phyloP scores from a whole-genome alignment of 1,139 yeast genomes.

The Wickerhamiella infanticola region DNA sequence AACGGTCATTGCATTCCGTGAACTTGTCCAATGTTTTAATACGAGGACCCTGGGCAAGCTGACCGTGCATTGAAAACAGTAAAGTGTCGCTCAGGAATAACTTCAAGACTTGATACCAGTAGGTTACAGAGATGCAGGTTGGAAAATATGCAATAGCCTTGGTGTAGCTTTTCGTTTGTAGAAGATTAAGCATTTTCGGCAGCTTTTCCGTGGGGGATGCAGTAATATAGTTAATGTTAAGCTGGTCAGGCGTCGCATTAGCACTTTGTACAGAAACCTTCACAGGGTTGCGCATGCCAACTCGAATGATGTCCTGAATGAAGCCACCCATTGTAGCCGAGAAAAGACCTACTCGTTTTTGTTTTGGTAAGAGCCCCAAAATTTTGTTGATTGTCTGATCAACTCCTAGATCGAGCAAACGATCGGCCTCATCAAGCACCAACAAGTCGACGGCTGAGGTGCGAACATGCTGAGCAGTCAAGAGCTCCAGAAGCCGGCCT shows the following conservation, averaged over 20 bases:
- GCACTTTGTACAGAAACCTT: conserved; percentile 32
- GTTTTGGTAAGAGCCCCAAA: conserved; percentile 61
- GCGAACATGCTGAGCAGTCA: conserved; percentile 28
- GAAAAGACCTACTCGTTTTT: conserved; percentile 82
- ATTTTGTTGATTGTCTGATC: conserved; percentile 52
- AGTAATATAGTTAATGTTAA: conserved; percentile 47
- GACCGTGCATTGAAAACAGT: conserved; percentile 43
- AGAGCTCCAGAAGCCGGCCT: conserved; percentile 69
- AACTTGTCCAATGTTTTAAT: conserved; percentile 43
- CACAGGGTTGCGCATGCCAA: conserved; percentile 47
- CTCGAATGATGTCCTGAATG: conserved; percentile 49
- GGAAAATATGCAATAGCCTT: conserved; percentile 81
- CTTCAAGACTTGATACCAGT: conserved; percentile 19
- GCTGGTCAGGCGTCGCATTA: conserved; percentile 41
- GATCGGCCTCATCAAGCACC: conserved; percentile 87
- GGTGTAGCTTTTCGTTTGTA: conserved; percentile 31
- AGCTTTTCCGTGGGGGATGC: conserved; percentile 39
- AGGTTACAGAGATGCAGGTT: conserved; percentile 46
- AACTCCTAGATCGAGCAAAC: conserved; percentile 67
- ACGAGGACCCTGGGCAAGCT: conserved; percentile 50
- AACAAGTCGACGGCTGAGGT: conserved; percentile 49
- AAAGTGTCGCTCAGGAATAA: conserved; percentile 21
- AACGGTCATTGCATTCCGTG: conserved; percentile 35
- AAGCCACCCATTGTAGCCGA: conserved; percentile 80
- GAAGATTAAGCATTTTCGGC: conserved; percentile 40